Evolutionary conservation across 331 rosid genomes (phyloP).

Genomic region (Phaseolus coccineus): DNA sequence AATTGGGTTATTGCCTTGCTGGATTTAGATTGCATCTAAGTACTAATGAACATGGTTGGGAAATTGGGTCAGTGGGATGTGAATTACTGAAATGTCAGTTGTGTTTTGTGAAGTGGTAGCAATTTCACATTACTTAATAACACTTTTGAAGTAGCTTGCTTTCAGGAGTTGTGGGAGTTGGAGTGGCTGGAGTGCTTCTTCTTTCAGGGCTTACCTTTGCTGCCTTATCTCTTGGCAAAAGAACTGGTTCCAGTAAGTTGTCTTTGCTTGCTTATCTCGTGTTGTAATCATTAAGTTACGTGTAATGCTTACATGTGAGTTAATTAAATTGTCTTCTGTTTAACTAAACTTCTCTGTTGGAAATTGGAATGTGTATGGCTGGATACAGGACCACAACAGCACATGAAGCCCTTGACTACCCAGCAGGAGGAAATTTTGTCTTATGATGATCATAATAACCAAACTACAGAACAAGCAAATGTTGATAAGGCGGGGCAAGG

Average conservation of each 20-base stretch:
- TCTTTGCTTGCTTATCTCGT: conserved; percentile 18
- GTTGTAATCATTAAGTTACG: conserved; percentile 4
- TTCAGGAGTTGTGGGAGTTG: conserved; percentile 86
- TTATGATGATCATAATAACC: conserved; percentile 58
- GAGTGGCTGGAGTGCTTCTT: conserved; percentile 84
- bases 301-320: conserved; percentile 5
- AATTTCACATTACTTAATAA: conserved; percentile 54
- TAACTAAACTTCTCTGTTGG: conserved; percentile 16
- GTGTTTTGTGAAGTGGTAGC: conserved; percentile 28
- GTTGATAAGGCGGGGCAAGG: conserved; percentile 49
- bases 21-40: conserved; percentile 32
- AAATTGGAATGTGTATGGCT: conserved; percentile 36
- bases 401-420: conserved; percentile 72
- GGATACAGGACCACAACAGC: conserved; percentile 61
- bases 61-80: conserved; percentile 1
- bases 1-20: neutral
- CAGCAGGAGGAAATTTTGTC: conserved; percentile 70
- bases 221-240: conserved; percentile 70
- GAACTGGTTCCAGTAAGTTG: conserved; percentile 63
- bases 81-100: conserved; percentile 12
- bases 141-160: conserved; percentile 74
- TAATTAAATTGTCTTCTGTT: conserved; percentile 37
- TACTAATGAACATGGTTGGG: conserved; percentile 11
- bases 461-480: conserved; percentile 44
- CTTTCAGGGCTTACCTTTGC: conserved; percentile 73